Base-by-base conservation (phyloP, 345 rosid species). In the Tarenaya hassleriana region DNA sequence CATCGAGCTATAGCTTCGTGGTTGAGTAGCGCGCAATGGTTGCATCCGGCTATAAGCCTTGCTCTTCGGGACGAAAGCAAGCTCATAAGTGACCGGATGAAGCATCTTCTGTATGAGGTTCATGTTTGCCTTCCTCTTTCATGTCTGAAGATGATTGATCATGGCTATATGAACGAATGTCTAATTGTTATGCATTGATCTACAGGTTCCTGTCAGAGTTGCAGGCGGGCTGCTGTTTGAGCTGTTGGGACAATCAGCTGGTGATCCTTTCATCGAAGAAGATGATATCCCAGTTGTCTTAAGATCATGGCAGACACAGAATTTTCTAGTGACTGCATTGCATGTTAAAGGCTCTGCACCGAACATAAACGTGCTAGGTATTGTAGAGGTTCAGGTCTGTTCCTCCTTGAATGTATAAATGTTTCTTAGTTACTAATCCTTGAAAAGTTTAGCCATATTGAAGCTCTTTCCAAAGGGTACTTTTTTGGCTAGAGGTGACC, bases 131-230 rank as follows among this genome's bases (percentile, higher is more conserved):
- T n/a, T n/a, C n/a, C n/a, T n/a, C n/a, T n/a, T n/a, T n/a, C n/a
- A n/a, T n/a, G n/a, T n/a, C n/a, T n/a, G n/a, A n/a, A n/a, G n/a
- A n/a, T n/a, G n/a, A n/a, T n/a, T n/a, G n/a, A n/a, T n/a, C n/a
- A n/a, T n/a, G n/a, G n/a, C n/a, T n/a, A n/a, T n/a, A n/a, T n/a
- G n/a, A n/a, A n/a, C n/a, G n/a, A n/a, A n/a, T n/a, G n/a, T n/a
- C n/a, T n/a, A n/a, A n/a, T n/a, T n/a, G n/a, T 53, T 56, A 14
- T 48, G 21, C 5, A 47, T 44, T 39, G 41, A 17, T n/a, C n/a
- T n/a, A n/a, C 70, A 81, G 89, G 89, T 82, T 48, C 89, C 83
- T 14, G 83, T 77, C 0, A 79, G 80, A 64, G 81, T 76, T 43
- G 77, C 72, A 17, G 89, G 89, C 18, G 89, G 89, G 29, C 42